Percentiles rank a stretch among this genome's conserved stretches.
Conservation (phyloP, 139 green algal genomes). For the Trebouxia sp. region DNA sequence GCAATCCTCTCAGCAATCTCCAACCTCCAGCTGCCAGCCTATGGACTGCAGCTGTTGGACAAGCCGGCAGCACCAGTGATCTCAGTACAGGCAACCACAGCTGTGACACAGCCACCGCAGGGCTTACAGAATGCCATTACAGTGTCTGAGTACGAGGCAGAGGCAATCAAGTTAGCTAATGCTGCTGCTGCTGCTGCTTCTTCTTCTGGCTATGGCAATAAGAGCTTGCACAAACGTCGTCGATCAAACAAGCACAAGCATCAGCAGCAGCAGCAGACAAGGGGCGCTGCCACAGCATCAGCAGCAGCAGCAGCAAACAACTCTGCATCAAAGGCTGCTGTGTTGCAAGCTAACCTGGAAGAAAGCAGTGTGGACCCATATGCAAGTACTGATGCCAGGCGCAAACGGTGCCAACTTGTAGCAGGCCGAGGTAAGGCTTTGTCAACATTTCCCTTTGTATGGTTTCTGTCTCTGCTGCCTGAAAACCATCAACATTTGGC, state of each 20-base stretch:
- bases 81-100: neutral
- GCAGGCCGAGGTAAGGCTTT: neutral
- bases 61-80: neutral
- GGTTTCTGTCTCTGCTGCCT: no score
- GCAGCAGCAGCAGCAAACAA: neutral
- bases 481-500: no score
- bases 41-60: neutral
- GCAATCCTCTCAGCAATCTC: neutral
- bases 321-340: no score
- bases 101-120: neutral
- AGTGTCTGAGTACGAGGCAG: neutral
- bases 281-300: neutral
- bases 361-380: neutral
- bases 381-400: neutral
- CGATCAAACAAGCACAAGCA: no score
- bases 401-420: neutral
- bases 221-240: no score
- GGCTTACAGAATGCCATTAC: neutral
- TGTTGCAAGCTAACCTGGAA: neutral
- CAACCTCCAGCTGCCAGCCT: conserved; percentile 4
- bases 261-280: neutral
- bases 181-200: neutral
- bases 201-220: no score
- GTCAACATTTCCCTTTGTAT: no score
- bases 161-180: neutral